Base-by-base conservation (phyloP, 805 yeast species). In the Saturnispora besseyi region DNA sequence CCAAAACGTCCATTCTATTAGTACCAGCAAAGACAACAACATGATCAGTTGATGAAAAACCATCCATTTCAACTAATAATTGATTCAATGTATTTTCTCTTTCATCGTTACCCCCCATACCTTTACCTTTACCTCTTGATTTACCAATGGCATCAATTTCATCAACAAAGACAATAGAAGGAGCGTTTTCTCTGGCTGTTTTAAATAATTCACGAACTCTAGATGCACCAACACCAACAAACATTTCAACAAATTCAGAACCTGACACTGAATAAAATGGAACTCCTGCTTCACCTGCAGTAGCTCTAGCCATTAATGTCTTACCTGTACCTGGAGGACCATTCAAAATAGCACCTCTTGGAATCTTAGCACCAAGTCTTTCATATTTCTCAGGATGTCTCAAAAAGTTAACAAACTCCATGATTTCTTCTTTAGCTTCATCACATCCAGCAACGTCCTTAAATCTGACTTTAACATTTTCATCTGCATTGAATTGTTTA, bases 311-410 rank as follows among this genome's bases (percentile, higher is more conserved):
- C 50, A 89, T 70, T 55, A 89, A 69, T 0, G 97, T 89, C 67
- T 89, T 89, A 79, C 97, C 97, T 3, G 97, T 89, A 73, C 97
- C 97, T 41, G 97, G 97, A 15, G 96, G 95, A 57, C 97, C 97
- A 11, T 95, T 84, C 46, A 89, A 70, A 56, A 89, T 86, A 6
- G 96, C 97, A 64, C 97, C 97, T 65, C 96, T 76, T 49, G 97
- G 97, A 55, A 89, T 89, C 66, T 88, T 87, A 10, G 96, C 97
- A 43, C 97, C 97, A 51, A 89, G 72, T 54, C 76, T 79, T 66
- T 88, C 96, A 67, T 87, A 89, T 64, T 87, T 86, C 45, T 72
- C 69, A 9, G 97, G 96, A 53, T 87, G 77, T 66, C 87, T 89
- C 67, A 89, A 75, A 62, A 89, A 89, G 63, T 82, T 81, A 49